A percentile compares a stretch with the other conserved stretches of the same genome.
phyloP scores from a whole-genome alignment of 805 yeast genomes.

The Metschnikowia baotianmanensis region DNA sequence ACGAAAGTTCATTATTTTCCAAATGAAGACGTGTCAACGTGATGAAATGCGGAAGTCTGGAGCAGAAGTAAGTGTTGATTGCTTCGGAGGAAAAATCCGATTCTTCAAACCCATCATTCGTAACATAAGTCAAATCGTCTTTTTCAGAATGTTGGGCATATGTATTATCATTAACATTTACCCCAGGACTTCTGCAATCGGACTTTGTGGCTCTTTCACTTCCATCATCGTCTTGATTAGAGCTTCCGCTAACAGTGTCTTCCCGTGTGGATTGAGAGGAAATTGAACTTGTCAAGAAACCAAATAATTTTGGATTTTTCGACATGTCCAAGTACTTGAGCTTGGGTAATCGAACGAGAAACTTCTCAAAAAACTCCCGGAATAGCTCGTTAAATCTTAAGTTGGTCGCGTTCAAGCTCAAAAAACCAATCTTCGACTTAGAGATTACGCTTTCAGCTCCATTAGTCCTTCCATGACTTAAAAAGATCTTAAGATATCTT shows the following conservation, averaged over 20 bases:
- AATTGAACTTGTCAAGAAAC: constrained; percentile 27
- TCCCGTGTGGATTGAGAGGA: background rate
- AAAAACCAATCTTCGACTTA: constrained; percentile 34
- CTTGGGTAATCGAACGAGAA: constrained; percentile 52
- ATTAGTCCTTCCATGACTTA: constrained; percentile 27
- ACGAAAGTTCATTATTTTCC: constrained; percentile 61
- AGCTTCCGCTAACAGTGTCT: too few relatives aligned
- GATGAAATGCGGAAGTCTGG: constrained; percentile 67
- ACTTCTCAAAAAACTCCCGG: constrained; percentile 50
- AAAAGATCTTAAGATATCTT: constrained; percentile 34
- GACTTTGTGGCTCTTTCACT: background rate
- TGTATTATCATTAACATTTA: too few relatives aligned
- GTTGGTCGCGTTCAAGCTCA: constrained; percentile 67
- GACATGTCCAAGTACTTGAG: constrained; percentile 76
- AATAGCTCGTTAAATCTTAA: constrained; percentile 46
- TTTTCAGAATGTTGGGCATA: too few relatives aligned
- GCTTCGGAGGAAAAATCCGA: constrained; percentile 12
- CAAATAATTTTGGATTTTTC: constrained; percentile 65
- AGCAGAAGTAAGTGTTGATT: constrained; percentile 53
- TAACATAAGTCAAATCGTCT: too few relatives aligned
- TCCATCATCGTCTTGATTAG: background rate
- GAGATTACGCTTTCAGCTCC: constrained; percentile 21
- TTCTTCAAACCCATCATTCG: too few relatives aligned
- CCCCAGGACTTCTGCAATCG: too few relatives aligned
- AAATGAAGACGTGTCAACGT: constrained; percentile 64